Evolutionary conservation across 2,329 filamentous ascomycete genomes (phyloP), one percentile per base, ranked within the genome.

Genomic region (Penicillium psychrosexuale): DNA sequence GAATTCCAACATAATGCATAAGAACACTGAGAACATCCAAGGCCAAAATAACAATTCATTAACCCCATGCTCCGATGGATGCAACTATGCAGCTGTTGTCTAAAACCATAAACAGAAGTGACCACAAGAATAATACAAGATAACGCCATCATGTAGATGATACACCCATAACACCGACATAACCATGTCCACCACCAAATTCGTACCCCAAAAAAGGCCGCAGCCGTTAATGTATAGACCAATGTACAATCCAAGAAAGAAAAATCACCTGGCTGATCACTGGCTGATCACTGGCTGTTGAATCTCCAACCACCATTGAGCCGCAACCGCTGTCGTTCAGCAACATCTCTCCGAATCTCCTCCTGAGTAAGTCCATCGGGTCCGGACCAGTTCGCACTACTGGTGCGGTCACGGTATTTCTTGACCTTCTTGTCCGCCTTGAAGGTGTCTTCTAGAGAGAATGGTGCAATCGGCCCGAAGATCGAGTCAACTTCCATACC

Each of bases 361-460:
- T 95, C 92, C 62, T 92, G 88, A 0, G 92, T 97, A 64, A 99
- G 79, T 42, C 82, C 80, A 72, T 99, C 95, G 3, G 87, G 80
- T 51, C 90, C 75, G 67, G 84, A 87, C 94, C 94, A 99, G 76
- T 96, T 95, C 34, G 95, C 95, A 74, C 91, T 96, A 64, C 90
- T 96, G 5, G 93, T 97, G 53, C 94, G 84, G 48, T 90, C 87
- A 17, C 95, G 85, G 80, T 97, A 97, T 69, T 91, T 90, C 78
- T 90, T 89, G 72, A 89, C 85, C 61, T 93, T 91, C 72, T 91
- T 91, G 73, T 89, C 92, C 72, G 91, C 90, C 74, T 83, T 88
- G 75, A 99, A 99, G 31, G 97, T 91, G 70, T 97, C 92, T 67
- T 99, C 95, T 87, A 99, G 94, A 67, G 91, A 90, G 61, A 99